Evolutionary conservation across 768 basidiomycete genomes (phyloP), one percentile per base, ranked within the genome.

Genomic region (Suillus tomentosus): DNA sequence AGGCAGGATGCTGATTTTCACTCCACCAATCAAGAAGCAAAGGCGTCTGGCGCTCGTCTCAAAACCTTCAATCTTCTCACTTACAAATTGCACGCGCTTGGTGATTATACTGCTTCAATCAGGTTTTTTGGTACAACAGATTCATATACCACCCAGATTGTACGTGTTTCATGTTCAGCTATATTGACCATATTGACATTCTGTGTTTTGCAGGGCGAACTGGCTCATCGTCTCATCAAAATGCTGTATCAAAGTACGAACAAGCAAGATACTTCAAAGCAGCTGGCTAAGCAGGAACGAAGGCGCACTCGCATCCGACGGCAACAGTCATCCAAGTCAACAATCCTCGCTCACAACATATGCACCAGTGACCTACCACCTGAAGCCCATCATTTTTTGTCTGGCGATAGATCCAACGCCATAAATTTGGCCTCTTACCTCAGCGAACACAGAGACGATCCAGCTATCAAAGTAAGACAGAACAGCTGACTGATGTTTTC

Each of bases 71-170:
- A 75, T 59, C 56, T 80, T 3, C 11, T 36, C 0, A 79, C 74
- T 0, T 74, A 73, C 60, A 82, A 81, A 62, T 3, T 74, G 0
- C 81, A 81, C 62, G 66, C 73, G 0, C 65, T 81, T 0, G 77
- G 77, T 0, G 71, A 82, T 55, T 80, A 80, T 48, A 60, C 48
- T 0, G 3, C 15, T 0, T 66, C 67, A 0, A 79, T 81, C 9
- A 24, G 48, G 1, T 13, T 31, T 2, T 71, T 72, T 27, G 79
- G 81, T 0, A 78, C 78, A 2, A 77, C 74, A 0, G 79, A 81
- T 39, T 74, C 73, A 0, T 79, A 76, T 60, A 68, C 70, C 5
- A 79, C 78, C 0, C 72, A 77, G 40, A 65, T 67, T 2, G 80
- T 80, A 62, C 3, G 72, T 68, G 17, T 15, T 62, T 62, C 10